phyloP scores from a whole-genome alignment of 768 basidiomycete species.

The Agaricus blazei region DNA sequence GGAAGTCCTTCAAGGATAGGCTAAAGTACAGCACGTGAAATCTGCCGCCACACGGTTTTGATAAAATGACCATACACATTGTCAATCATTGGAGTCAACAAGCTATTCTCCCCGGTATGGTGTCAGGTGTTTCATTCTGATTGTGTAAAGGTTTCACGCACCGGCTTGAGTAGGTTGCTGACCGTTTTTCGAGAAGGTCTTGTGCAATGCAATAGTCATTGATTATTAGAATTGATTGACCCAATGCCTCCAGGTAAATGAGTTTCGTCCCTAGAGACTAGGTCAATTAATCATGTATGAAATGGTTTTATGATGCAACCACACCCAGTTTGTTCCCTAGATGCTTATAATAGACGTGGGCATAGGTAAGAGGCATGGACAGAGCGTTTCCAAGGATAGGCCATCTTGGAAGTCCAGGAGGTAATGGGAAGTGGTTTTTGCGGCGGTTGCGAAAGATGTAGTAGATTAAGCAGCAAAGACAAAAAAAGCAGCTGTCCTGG shows the following conservation, averaged over 20 bases:
- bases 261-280: neutral
- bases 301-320: neutral
- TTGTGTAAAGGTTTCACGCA: neutral
- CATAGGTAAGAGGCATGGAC: conserved; percentile 3
- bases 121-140: neutral
- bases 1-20: neutral
- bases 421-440: neutral
- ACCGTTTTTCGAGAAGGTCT: conserved; percentile 22
- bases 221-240: conserved; percentile 19
- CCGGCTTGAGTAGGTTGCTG: conserved; percentile 22
- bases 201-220: conserved; percentile 19
- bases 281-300: neutral
- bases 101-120: neutral
- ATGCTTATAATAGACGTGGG: neutral
- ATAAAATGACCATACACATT: neutral
- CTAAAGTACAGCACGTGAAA: neutral
- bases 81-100: neutral
- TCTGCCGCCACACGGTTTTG: neutral
- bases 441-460: neutral
- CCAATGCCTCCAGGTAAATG: conserved; percentile 16
- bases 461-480: conserved; percentile 38
- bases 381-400: conserved; percentile 13
- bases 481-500: conserved; percentile 29
- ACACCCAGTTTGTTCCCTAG: conserved; percentile 10
- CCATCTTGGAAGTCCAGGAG: conserved; percentile 8